A percentile compares a stretch with the other conserved stretches of the same genome.
phyloP scores from a whole-genome alignment of 805 yeast species.

The Teunomyces pallodes region DNA sequence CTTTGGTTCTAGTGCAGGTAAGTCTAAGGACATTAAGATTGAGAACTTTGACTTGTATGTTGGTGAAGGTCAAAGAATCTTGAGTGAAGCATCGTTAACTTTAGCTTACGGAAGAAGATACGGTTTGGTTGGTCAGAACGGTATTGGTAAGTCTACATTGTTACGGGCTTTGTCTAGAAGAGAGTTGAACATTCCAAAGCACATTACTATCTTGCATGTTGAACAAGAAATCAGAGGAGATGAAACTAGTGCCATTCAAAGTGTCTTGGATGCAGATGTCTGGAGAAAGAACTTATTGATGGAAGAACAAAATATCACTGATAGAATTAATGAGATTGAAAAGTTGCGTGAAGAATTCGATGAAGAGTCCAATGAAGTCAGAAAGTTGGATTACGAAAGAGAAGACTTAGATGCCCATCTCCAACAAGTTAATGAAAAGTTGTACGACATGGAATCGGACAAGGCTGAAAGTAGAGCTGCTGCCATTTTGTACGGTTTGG shows the following conservation, averaged over 20 bases:
- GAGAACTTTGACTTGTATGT: conserved; percentile 93
- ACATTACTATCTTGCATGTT: conserved; percentile 92
- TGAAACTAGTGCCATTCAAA: conserved; percentile 84
- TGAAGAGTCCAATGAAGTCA: conserved; percentile 71
- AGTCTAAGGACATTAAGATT: conserved; percentile 92
- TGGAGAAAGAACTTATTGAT: conserved; percentile 89
- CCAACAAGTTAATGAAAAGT: conserved; percentile 75
- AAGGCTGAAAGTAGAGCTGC: conserved; percentile 98
- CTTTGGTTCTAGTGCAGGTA: conserved; percentile 78
- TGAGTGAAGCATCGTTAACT: conserved; percentile 83
- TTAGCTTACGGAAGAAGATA: conserved; percentile 91
- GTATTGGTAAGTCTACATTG: conserved; percentile 98
- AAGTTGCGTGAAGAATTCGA: conserved; percentile 60
- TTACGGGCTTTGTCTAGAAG: conserved; percentile 89
- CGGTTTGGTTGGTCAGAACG: conserved; percentile 98
- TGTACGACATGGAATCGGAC: conserved; percentile 92
- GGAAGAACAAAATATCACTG: conserved; percentile 74
- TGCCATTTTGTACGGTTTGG: conserved; percentile 85
- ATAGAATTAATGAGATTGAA: conserved; percentile 75
- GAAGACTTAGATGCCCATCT: conserved; percentile 79
- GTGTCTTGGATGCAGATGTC: conserved; percentile 98
- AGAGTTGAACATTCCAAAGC: conserved; percentile 91
- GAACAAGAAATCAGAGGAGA: conserved; percentile 97
- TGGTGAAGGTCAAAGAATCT: conserved; percentile 91
- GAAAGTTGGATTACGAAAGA: conserved; percentile 83